phyloP scores from a whole-genome alignment of 1,284 basidiomycete species.

The Heliocybe sulcata region DNA sequence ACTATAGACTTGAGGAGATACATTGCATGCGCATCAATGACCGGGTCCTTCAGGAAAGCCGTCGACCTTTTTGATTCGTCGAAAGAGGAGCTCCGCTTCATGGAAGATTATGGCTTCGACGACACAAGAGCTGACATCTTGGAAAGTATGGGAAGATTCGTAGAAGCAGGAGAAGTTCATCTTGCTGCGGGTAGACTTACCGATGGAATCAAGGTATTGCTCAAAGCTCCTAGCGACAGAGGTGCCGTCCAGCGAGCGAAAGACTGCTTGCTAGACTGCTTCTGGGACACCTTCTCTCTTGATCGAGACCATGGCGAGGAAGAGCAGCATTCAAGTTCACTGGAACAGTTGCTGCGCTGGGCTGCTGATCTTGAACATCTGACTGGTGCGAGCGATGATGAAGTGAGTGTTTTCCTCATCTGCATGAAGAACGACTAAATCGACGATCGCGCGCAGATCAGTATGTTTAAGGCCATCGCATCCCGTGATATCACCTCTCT shows the following conservation, averaged over 20 bases:
- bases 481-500: constrained; percentile 18
- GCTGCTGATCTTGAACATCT: constrained; percentile 14
- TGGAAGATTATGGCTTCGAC: constrained; percentile 49
- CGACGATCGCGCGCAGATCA: constrained; percentile 14
- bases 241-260: constrained; percentile 12
- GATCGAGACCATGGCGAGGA: constrained; percentile 3
- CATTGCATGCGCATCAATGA: constrained; percentile 10
- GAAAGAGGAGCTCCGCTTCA: constrained; percentile 53
- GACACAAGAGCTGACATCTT: constrained; percentile 41
- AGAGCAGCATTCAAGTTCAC: constrained; percentile 6
- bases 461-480: constrained; percentile 36
- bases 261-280: not conserved
- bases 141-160: constrained; percentile 30
- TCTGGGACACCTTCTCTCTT: not conserved
- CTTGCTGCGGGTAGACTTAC: constrained; percentile 38
- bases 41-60: constrained; percentile 31
- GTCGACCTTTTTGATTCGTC: constrained; percentile 37
- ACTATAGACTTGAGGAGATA: no score
- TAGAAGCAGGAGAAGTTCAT: constrained; percentile 54
- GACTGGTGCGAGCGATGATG: constrained; percentile 13
- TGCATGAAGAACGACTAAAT: not conserved
- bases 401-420: constrained; percentile 19
- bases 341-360: constrained; percentile 16
- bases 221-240: constrained; percentile 18
- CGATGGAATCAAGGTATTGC: constrained; percentile 40